A percentile compares a stretch with the other conserved stretches of the same genome.
Evolutionary conservation across 768 basidiomycete species (phyloP).

Genomic region (Collybia nuda): DNA sequence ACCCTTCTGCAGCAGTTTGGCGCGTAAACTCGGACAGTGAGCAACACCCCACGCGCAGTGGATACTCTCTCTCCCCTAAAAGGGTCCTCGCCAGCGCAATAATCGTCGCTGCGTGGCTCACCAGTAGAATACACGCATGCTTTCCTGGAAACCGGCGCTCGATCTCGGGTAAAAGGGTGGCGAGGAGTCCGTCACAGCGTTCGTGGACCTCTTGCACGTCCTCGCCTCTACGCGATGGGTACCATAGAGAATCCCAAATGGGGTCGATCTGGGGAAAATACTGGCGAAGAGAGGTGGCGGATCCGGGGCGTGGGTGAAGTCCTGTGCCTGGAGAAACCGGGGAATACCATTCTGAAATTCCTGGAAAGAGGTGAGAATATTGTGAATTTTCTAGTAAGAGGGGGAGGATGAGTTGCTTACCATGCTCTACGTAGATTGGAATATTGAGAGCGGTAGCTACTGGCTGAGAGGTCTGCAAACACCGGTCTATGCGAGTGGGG

Average conservation of each 20-base stretch:
- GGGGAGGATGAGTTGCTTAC: conserved; percentile 29
- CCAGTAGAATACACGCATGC: conserved; percentile 56
- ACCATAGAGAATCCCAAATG: conserved; percentile 64
- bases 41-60: conserved; percentile 73
- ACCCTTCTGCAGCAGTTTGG: conserved; percentile 6
- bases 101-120: conserved; percentile 75
- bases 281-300: conserved; percentile 48
- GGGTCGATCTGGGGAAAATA: conserved; percentile 66
- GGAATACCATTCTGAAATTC: conserved; percentile 79
- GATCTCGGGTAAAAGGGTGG: conserved; percentile 49
- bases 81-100: conserved; percentile 66
- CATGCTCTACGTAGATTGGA: conserved; percentile 81
- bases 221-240: conserved; percentile 75
- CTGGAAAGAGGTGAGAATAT: conserved; percentile 27
- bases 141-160: conserved; percentile 39
- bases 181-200: conserved; percentile 53
- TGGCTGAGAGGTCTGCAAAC: conserved; percentile 77
- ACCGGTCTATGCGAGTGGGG: conserved; percentile 59
- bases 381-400: not conserved
- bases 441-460: conserved; percentile 57
- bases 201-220: conserved; percentile 59
- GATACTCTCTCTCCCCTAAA: conserved; percentile 47
- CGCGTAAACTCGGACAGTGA: conserved; percentile 59
- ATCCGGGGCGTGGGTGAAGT: conserved; percentile 72
- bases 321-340: conserved; percentile 66